A percentile compares a stretch with the other conserved stretches of the same genome.
Evolutionary conservation across 2,329 filamentous ascomycete genomes (phyloP).

Genomic region (Xylaria sp.): DNA sequence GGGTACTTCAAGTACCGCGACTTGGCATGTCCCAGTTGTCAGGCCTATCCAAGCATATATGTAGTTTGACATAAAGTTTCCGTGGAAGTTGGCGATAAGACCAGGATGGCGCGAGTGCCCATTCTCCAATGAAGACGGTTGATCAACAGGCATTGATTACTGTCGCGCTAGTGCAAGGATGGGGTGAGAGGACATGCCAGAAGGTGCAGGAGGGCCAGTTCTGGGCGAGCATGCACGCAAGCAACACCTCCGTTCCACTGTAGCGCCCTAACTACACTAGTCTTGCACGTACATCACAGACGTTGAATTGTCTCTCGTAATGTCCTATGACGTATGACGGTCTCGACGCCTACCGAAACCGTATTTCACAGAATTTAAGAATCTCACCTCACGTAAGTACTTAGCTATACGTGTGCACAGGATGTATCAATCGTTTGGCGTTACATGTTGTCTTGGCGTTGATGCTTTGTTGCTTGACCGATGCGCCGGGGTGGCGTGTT

Average conservation of each 20-base stretch:
- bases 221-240: neutral
- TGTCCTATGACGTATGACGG: too few species aligned
- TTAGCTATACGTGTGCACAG: too few species aligned
- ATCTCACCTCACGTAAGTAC: too few species aligned
- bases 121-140: constrained; percentile 28
- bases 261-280: too few species aligned
- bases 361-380: too few species aligned
- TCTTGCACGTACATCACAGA: too few species aligned
- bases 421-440: neutral
- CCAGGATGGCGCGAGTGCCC: constrained; percentile 23
- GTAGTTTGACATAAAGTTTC: constrained; percentile 24
- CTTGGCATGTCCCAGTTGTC: constrained; percentile 29
- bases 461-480: neutral
- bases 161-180: constrained; percentile 25
- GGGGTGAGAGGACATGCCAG: neutral
- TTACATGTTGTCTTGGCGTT: constrained; percentile 5
- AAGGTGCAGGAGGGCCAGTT: neutral
- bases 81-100: constrained; percentile 35
- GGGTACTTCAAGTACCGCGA: constrained; percentile 28
- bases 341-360: too few species aligned
- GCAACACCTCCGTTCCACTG: too few species aligned
- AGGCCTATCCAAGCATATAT: constrained; percentile 1
- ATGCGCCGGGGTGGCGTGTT: neutral
- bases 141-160: constrained; percentile 32
- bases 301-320: too few species aligned